Percentiles rank a stretch among this genome's conserved stretches.
phyloP scores from a whole-genome alignment of 2,329 filamentous ascomycete species.

The Cercospora sesami region DNA sequence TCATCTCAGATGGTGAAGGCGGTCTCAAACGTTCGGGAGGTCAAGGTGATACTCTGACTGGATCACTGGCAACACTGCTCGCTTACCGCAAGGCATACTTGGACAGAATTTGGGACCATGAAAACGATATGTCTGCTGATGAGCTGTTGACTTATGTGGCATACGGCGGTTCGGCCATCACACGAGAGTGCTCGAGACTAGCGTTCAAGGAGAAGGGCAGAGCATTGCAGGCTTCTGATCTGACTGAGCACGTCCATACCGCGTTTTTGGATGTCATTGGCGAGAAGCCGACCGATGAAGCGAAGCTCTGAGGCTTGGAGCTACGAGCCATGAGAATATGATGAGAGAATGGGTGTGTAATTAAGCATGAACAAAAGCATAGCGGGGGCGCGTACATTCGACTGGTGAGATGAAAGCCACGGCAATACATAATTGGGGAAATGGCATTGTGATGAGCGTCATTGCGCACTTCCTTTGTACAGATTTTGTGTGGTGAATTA shows the following conservation, averaged over 20 bases:
- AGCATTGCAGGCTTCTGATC: constrained; percentile 85
- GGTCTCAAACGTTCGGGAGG: constrained; percentile 89
- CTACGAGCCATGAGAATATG: constrained; percentile 12
- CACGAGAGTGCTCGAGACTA: constrained; percentile 82
- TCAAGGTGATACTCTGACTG: constrained; percentile 93
- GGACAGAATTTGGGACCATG: constrained; percentile 73
- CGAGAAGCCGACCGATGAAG: constrained; percentile 49
- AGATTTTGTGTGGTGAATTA: too few species aligned
- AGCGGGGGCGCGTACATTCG: constrained; percentile 15
- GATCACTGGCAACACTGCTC: constrained; percentile 81
- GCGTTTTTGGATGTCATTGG: constrained; percentile 81
- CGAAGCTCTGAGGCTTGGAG: constrained; percentile 27
- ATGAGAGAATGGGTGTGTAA: neutral
- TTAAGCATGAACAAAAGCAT: constrained; percentile 12
- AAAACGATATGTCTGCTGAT: constrained; percentile 54
- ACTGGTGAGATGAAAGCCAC: neutral
- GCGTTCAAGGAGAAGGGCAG: constrained; percentile 85
- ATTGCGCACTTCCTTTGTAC: too few species aligned
- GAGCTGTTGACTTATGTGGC: constrained; percentile 73
- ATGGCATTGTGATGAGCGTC: too few species aligned
- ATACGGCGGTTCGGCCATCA: constrained; percentile 83
- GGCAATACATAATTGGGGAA: neutral
- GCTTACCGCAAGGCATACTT: constrained; percentile 87
- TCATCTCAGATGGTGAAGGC: constrained; percentile 74
- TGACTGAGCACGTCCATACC: constrained; percentile 84